phyloP scores from a whole-genome alignment of 805 yeast species.

The Pichia kluyveri region DNA sequence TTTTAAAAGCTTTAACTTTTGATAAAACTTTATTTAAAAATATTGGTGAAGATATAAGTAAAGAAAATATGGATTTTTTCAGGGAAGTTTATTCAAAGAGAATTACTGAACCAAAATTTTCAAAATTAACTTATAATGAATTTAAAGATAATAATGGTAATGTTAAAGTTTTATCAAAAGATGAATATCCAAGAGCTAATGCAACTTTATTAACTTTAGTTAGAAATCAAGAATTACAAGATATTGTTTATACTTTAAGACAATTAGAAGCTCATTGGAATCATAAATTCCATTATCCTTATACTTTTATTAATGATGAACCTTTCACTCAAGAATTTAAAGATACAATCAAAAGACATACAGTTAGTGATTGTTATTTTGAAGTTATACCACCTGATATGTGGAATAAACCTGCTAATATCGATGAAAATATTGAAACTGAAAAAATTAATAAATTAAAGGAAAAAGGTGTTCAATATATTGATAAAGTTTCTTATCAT shows the following conservation, averaged over 20 bases:
- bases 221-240: conserved; percentile 56
- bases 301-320: conserved; percentile 87
- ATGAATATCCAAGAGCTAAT: conserved; percentile 39
- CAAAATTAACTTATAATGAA: conserved; percentile 25
- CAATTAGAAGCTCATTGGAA: conserved; percentile 69
- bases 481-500: conserved; percentile 55
- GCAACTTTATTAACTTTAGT: conserved; percentile 74
- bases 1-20: conserved; percentile 18
- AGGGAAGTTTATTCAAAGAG: conserved; percentile 26
- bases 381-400: conserved; percentile 42
- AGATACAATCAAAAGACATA: conserved; percentile 36
- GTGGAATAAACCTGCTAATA: conserved; percentile 41
- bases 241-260: conserved; percentile 45
- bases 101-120: conserved; percentile 26
- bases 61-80: conserved; percentile 27
- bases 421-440: conserved; percentile 31
- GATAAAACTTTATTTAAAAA: conserved; percentile 14
- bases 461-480: conserved; percentile 47
- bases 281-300: conserved; percentile 71
- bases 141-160: conserved; percentile 20
- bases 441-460: conserved; percentile 31
- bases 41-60: conserved; percentile 23
- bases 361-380: conserved; percentile 38
- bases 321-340: conserved; percentile 73
- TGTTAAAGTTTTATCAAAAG: conserved; percentile 19